Conservation (phyloP, 805 yeast species). For the Cyberlindnera samutprakarnensis region DNA sequence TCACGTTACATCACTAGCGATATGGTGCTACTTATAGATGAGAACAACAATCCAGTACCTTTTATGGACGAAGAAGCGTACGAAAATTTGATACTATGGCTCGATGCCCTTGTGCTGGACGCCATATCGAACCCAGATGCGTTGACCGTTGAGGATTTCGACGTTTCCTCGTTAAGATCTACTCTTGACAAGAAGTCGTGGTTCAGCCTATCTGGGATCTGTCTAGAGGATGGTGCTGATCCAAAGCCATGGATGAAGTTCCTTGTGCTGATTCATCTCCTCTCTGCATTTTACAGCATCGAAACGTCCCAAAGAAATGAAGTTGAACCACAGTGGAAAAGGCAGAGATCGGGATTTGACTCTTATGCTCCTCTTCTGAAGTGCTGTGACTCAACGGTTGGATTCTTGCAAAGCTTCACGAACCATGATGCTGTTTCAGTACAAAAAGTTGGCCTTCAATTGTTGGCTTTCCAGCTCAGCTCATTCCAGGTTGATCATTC, state of each 20-base stretch:
- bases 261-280: constrained; percentile 28
- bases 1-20: constrained; percentile 30
- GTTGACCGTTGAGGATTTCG: constrained; percentile 8
- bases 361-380: constrained; percentile 18
- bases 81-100: constrained; percentile 10
- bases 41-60: constrained; percentile 5
- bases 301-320: background rate
- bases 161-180: constrained; percentile 3
- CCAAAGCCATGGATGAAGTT: constrained; percentile 34
- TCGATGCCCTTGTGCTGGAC: constrained; percentile 3
- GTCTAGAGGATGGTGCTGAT: constrained; percentile 3
- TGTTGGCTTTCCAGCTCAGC: constrained; percentile 22
- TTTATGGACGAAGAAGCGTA: constrained; percentile 4
- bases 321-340: constrained; percentile 11
- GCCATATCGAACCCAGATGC: background rate
- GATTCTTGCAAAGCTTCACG: constrained; percentile 15
- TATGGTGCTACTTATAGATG: constrained; percentile 17
- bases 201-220: constrained; percentile 22
- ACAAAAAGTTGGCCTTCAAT: constrained; percentile 20
- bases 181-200: constrained; percentile 3
- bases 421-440: constrained; percentile 1
- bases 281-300: constrained; percentile 6
- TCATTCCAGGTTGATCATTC: constrained; percentile 3
- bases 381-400: constrained; percentile 21
- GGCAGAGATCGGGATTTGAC: constrained; percentile 25